Conservation (phyloP, 106 monocot species). For the Acorus gramineus region DNA sequence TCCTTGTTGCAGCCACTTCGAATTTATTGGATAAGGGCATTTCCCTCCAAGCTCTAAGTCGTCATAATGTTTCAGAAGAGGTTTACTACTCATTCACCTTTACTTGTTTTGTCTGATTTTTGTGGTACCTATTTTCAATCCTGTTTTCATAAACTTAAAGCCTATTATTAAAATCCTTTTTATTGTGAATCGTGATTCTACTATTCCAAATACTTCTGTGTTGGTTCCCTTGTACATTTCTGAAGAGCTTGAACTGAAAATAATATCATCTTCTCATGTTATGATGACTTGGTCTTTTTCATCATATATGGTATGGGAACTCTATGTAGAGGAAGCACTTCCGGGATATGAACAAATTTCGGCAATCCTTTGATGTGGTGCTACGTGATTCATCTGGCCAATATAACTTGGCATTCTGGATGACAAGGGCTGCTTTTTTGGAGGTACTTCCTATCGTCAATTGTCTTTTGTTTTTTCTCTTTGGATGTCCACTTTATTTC, state of each 20-base stretch:
- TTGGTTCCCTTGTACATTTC: no score
- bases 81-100: slow-evolving; percentile 18
- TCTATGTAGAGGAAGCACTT: background rate
- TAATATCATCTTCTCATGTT: no score
- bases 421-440: slow-evolving; percentile 46
- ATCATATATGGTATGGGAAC: background rate
- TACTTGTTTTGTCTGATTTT: slow-evolving; percentile 1
- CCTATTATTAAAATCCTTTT: no score
- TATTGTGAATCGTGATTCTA: no score
- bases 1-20: slow-evolving; percentile 32
- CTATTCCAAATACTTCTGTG: no score
- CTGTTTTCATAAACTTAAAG: no score
- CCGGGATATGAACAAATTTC: slow-evolving; percentile 44
- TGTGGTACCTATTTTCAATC: background rate
- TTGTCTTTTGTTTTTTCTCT: background rate
- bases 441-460: slow-evolving; percentile 38
- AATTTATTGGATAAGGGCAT: slow-evolving; percentile 42
- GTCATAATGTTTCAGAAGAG: slow-evolving; percentile 31
- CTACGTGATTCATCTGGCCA: slow-evolving; percentile 65
- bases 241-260: no score
- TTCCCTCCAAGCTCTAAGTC: slow-evolving; percentile 23
- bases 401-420: slow-evolving; percentile 59
- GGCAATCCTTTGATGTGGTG: slow-evolving; percentile 44
- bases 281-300: no score
- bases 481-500: background rate